phyloP scores from a whole-genome alignment of 495 filamentous ascomycete genomes.

The Neohortaea acidophila region DNA sequence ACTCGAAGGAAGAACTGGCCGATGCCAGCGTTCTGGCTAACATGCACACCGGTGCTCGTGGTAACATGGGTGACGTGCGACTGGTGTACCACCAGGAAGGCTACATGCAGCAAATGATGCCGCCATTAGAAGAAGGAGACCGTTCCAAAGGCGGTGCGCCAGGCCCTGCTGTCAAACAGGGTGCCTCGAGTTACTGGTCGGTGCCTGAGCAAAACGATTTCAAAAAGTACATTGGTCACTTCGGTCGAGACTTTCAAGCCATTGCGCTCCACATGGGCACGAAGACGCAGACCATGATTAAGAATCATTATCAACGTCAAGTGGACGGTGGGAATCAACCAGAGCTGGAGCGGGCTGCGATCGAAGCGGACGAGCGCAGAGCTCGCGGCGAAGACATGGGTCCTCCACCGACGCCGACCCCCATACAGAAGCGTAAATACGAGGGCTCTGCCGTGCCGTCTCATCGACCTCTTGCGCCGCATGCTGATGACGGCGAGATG shows the following conservation, averaged over 20 bases:
- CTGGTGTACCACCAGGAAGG: conserved; percentile 12
- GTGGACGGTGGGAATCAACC: conserved; percentile 47
- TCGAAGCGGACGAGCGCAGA: conserved; percentile 55
- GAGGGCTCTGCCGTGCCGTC: conserved; percentile 33
- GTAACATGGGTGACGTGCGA: conserved; percentile 25
- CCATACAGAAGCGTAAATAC: conserved; percentile 44
- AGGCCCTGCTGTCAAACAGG: conserved; percentile 19
- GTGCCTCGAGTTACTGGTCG: conserved; percentile 89
- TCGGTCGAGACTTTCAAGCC: conserved; percentile 72
- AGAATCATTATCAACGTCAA: conserved; percentile 75
- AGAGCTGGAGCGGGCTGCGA: conserved; percentile 54
- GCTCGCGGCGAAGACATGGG: conserved; percentile 53
- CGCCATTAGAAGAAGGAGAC: conserved; percentile 19
- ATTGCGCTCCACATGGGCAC: conserved; percentile 81
- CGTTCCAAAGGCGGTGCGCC: conserved; percentile 3
- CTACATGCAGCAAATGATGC: conserved; percentile 3
- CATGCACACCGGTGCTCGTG: conserved; percentile 10
- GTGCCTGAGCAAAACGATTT: conserved; percentile 83
- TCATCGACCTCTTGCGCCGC: conserved; percentile 45
- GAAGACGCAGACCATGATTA: conserved; percentile 92
- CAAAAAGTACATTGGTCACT: conserved; percentile 56
- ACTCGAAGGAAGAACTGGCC: conserved; percentile 13
- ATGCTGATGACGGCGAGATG: conserved; percentile 37
- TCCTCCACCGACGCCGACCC: conserved; percentile 46
- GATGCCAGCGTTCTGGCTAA: conserved; percentile 18